Conservation (phyloP, 2,329 filamentous ascomycete genomes). For the Fonsecaea monophora region DNA sequence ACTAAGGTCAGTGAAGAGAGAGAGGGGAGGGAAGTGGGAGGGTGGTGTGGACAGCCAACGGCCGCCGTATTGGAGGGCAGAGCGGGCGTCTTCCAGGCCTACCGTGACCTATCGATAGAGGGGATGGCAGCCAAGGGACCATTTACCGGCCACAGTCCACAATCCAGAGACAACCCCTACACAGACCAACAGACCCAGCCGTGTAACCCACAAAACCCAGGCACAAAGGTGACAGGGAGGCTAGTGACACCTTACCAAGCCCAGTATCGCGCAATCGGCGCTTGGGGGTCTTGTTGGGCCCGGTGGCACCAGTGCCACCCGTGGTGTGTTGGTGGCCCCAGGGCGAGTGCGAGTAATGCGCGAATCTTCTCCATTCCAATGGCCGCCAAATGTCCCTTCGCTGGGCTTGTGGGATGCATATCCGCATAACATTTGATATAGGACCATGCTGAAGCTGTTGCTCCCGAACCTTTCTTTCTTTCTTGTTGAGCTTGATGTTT, state of each 20-base stretch:
- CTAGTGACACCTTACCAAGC: constrained; percentile 16
- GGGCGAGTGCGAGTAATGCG: background rate
- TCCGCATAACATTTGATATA: constrained; percentile 24
- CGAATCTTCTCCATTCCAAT: background rate
- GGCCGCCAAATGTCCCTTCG: background rate
- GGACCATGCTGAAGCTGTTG: constrained; percentile 6
- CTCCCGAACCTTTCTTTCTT: background rate
- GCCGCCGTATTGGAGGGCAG: background rate
- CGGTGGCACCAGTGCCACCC: constrained; percentile 7
- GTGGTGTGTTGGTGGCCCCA: background rate
- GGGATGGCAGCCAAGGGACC: constrained; percentile 2
- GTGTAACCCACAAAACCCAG: background rate
- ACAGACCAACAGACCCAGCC: background rate
- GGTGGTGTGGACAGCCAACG: constrained; percentile 1
- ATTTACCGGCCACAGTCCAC: background rate
- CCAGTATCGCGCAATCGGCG: constrained; percentile 26
- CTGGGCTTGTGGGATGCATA: constrained; percentile 7
- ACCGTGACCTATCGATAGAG: constrained; percentile 14
- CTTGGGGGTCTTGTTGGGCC: constrained; percentile 19
- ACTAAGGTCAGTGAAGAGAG: background rate
- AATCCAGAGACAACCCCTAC: background rate
- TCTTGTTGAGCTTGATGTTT: constrained; percentile 2
- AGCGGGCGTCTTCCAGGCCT: background rate
- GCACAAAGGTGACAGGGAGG: constrained; percentile 10
- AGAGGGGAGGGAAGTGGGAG: background rate